phyloP scores from a whole-genome alignment of 2,329 filamentous ascomycete genomes.

The Aspergillus melleus region DNA sequence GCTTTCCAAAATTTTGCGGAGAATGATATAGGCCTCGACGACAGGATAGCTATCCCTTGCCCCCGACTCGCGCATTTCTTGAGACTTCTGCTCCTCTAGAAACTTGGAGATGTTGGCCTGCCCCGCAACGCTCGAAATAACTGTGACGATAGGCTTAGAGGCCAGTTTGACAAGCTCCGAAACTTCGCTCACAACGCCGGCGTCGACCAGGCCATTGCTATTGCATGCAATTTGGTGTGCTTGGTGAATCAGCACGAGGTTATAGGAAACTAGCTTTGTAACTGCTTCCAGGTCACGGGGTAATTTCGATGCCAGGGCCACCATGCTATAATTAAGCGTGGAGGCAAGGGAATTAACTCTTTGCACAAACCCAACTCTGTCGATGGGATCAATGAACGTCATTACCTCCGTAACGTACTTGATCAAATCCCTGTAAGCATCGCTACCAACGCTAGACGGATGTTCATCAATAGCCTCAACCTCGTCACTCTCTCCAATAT shows the following conservation, averaged over 20 bases:
- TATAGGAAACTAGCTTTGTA: conserved; percentile 30
- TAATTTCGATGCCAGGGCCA: conserved; percentile 15
- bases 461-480: conserved; percentile 4
- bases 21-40: conserved; percentile 50
- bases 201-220: conserved; percentile 31
- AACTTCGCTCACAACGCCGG: conserved; percentile 23
- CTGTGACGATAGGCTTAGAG: conserved; percentile 37
- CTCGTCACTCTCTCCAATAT: conserved; percentile 16
- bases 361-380: conserved; percentile 49
- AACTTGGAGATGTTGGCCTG: conserved; percentile 42
- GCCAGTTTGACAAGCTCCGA: conserved; percentile 33
- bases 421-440: conserved; percentile 45
- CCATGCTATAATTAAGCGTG: conserved; percentile 39
- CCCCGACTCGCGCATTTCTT: conserved; percentile 47
- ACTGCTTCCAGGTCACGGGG: conserved; percentile 20
- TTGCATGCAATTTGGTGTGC: conserved; percentile 39
- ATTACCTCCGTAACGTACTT: conserved; percentile 52
- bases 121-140: conserved; percentile 34
- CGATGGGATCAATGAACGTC: conserved; percentile 56
- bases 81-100: conserved; percentile 46
- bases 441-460: conserved; percentile 13
- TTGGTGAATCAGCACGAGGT: conserved; percentile 41
- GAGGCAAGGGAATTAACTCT: conserved; percentile 38
- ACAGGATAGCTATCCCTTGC: conserved; percentile 46
- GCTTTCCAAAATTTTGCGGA: conserved; percentile 43